Base-by-base conservation (phyloP, 208 protist genomes). In the Trypanosomatidae sp. region DNA sequence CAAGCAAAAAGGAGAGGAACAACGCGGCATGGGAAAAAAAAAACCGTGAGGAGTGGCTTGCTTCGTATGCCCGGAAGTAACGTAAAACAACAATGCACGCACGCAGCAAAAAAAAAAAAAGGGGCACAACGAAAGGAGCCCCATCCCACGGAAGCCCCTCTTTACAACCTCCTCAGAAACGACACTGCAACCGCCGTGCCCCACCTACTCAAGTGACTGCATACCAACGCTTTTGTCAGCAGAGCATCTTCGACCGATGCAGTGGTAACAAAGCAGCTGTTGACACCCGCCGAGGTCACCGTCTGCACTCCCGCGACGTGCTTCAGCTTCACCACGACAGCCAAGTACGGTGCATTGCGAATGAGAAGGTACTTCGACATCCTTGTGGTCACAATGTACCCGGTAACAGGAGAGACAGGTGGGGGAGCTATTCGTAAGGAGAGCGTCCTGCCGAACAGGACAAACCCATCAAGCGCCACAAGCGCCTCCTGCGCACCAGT, bases 401-500 rank as follows among this genome's bases (percentile, higher is more conserved):
- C 87, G 13, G 68, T 69, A 47, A 93, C 73, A 28, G 82, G 77
- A 28, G 75, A 90, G 39, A 44, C 17, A 1, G 89, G 85, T 47
- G 91, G 77, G 22, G 69, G 65, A 22, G 88, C 73, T 13, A 95
- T 82, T 17, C 65, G 66, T 30, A 90, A 65, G 8, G 62, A 58
- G 19, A 95, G 76, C 28, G 62, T 17, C 30, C 46, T 36, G 30
- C 87, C 89, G 79, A 92, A 91, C 56, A 96, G 69, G 25, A 83
- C 62, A 75, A 80, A 83, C 0, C 86, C 83, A 47, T 96, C 82
- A 46, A 96, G 72, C 55, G 67, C 67, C n/a, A 94, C 36, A 19
- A 93, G 73, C 13, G 90, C 89, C 44, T 88, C 77, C 66, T 96
- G 91, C 10, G 90, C 90, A 47, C 71, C 77, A 55, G 79, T 73